These are phyloP conservation scores for Podaxis sp. DNA, from an alignment of 768 basidiomycete genomes.

Conservation along the genomic window DNA sequence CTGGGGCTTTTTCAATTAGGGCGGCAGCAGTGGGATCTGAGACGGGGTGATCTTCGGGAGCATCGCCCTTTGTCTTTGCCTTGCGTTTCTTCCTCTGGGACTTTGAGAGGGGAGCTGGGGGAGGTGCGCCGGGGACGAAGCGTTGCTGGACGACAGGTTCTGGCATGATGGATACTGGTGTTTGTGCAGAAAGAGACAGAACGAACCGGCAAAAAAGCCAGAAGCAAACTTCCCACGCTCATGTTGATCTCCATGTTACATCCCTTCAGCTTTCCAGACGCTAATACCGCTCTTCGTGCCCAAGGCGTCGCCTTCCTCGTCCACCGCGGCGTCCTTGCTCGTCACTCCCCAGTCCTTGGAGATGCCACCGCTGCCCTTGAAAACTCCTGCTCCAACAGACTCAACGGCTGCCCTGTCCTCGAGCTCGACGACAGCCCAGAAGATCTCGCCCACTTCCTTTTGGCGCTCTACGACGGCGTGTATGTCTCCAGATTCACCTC, in stretches of 20 bases:
- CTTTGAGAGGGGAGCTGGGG: slow-evolving; percentile 58
- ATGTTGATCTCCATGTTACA: slow-evolving; percentile 27
- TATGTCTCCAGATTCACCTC: slow-evolving; percentile 31
- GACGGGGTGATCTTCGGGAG: slow-evolving; percentile 44
- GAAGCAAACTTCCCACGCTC: slow-evolving; percentile 1
- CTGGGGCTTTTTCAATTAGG: slow-evolving; percentile 51
- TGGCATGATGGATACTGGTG: slow-evolving; percentile 33
- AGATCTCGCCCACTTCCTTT: slow-evolving; percentile 58
- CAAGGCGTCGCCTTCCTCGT: slow-evolving; percentile 64
- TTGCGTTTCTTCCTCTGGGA: slow-evolving; percentile 72
- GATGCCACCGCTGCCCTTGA: slow-evolving; percentile 35
- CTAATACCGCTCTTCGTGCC: slow-evolving; percentile 65
- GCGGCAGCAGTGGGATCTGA: slow-evolving; percentile 48
- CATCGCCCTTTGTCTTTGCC: slow-evolving; percentile 45
- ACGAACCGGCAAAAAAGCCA: not conserved
- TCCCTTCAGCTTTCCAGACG: slow-evolving; percentile 64
- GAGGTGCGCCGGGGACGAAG: slow-evolving; percentile 77
- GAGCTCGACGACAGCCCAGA: slow-evolving; percentile 53
- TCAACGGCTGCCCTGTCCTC: slow-evolving; percentile 62
- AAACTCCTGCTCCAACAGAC: slow-evolving; percentile 20
- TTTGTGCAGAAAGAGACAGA: slow-evolving; percentile 4
- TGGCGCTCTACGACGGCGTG: slow-evolving; percentile 73
- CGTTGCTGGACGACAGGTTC: slow-evolving; percentile 41
- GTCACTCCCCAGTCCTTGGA: slow-evolving; percentile 57
- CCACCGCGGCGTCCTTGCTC: slow-evolving; percentile 62